Percentiles rank a stretch among this genome's conserved stretches.
Conservation (phyloP, 805 yeast genomes). For the Priceomyces haplophilus region DNA sequence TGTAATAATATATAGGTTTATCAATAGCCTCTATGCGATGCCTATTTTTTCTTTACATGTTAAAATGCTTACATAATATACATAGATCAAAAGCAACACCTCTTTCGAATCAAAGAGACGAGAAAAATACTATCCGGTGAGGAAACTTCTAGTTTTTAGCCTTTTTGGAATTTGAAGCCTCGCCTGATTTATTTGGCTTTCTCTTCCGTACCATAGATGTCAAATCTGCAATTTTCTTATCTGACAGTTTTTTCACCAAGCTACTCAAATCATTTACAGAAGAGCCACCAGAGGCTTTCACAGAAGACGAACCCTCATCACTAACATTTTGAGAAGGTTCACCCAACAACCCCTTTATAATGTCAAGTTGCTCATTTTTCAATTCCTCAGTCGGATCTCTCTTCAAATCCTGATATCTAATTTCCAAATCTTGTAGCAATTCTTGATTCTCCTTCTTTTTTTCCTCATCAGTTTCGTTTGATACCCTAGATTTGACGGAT, state of each 20-base stretch:
- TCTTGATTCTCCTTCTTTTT: slow-evolving; percentile 43
- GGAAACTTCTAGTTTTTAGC: slow-evolving; percentile 7
- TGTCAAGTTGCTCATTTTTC: slow-evolving; percentile 48
- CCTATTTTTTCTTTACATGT: slow-evolving; percentile 1
- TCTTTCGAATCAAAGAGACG: background rate
- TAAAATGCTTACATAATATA: slow-evolving; percentile 1
- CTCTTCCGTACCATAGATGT: slow-evolving; percentile 63
- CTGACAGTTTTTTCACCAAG: slow-evolving; percentile 43
- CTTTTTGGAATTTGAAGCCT: slow-evolving; percentile 8
- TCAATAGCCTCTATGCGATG: background rate
- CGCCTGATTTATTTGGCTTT: slow-evolving; percentile 18
- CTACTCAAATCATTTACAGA: slow-evolving; percentile 56
- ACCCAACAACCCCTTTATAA: slow-evolving; percentile 58
- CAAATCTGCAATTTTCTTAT: slow-evolving; percentile 52
- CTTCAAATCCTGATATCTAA: slow-evolving; percentile 53
- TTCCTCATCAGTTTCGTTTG: slow-evolving; percentile 40
- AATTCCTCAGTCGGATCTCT: slow-evolving; percentile 50
- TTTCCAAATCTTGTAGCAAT: slow-evolving; percentile 53
- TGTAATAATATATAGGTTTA: background rate
- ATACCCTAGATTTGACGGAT: slow-evolving; percentile 37
- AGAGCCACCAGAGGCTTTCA: slow-evolving; percentile 15
- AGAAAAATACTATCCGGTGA: too few species aligned
- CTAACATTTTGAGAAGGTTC: slow-evolving; percentile 31
- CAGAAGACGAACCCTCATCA: slow-evolving; percentile 13
- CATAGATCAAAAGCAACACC: background rate